These are phyloP conservation scores for Theobroma grandiflorum DNA, from an alignment of 441 rosid genomes.

Conservation along the genomic window DNA sequence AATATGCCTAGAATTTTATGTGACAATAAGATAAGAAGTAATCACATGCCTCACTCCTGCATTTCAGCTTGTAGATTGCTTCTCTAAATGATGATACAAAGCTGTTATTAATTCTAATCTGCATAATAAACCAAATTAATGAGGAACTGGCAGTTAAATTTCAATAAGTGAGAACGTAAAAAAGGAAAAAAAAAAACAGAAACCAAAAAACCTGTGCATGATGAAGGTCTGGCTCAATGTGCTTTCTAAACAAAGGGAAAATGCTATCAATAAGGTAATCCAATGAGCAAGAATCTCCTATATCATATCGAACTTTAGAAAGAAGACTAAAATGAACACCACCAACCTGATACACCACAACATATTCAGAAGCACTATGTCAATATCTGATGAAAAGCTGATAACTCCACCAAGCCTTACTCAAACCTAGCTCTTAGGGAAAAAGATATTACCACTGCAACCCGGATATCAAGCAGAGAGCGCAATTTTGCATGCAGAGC, in stretches of 20 bases:
- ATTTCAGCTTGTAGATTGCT: constrained; percentile 97
- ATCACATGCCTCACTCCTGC: constrained; percentile 89
- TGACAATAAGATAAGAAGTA: constrained; percentile 23
- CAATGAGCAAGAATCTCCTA: constrained; percentile 94
- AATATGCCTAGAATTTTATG: neutral
- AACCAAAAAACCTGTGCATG: constrained; percentile 88
- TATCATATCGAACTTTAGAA: constrained; percentile 95
- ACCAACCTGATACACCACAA: constrained; percentile 74
- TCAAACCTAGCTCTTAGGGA: constrained; percentile 23
- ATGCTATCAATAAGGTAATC: constrained; percentile 98
- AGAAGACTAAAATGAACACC: constrained; percentile 99
- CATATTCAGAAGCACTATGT: constrained; percentile 30
- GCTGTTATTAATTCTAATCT: constrained; percentile 99
- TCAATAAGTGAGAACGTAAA: constrained; percentile 27
- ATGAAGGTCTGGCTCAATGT: constrained; percentile 99
- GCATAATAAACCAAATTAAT: constrained; percentile 50
- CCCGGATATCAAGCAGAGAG: constrained; percentile 96
- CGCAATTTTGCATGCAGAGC: constrained; percentile 94
- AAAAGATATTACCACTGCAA: constrained; percentile 84
- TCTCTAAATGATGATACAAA: constrained; percentile 98
- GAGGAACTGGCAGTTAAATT: constrained; percentile 38
- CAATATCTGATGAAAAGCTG: constrained; percentile 21
- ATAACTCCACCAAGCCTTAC: constrained; percentile 22
- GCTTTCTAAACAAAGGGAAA: constrained; percentile 95
- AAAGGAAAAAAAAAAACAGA: neutral